Evolutionary conservation across 2,329 filamentous ascomycete genomes (phyloP).

Genomic region (Sclerotinia subarctica): DNA sequence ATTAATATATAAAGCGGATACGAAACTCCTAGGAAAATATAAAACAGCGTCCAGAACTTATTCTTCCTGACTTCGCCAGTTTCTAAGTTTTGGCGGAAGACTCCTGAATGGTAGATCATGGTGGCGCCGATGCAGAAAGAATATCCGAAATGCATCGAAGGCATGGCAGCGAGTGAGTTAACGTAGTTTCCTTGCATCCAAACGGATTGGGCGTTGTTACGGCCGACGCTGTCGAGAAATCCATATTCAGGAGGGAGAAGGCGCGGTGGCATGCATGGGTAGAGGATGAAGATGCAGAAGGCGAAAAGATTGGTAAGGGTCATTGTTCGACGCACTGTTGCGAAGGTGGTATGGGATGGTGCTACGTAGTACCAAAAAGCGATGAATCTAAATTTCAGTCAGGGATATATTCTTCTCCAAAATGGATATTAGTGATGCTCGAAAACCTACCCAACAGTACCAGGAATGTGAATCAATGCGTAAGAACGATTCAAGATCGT

Average conservation of each 20-base stretch:
- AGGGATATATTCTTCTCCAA: not conserved
- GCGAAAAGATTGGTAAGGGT: slow-evolving; percentile 53
- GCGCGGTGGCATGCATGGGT: slow-evolving; percentile 52
- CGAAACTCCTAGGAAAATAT: slow-evolving; percentile 42
- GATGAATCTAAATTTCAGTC: slow-evolving; percentile 49
- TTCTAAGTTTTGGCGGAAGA: slow-evolving; percentile 41
- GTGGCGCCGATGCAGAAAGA: slow-evolving; percentile 52
- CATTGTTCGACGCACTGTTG: slow-evolving; percentile 47
- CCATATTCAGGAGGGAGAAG: slow-evolving; percentile 49
- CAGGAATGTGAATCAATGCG: slow-evolving; percentile 58
- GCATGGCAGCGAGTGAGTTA: slow-evolving; percentile 51
- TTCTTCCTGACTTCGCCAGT: slow-evolving; percentile 44
- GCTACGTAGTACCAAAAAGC: slow-evolving; percentile 62
- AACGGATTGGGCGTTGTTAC: slow-evolving; percentile 48
- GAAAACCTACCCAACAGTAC: slow-evolving; percentile 51
- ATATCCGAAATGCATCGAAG: slow-evolving; percentile 54
- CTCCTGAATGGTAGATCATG: slow-evolving; percentile 51
- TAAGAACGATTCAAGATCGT: slow-evolving; percentile 57
- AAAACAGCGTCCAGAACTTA: slow-evolving; percentile 45
- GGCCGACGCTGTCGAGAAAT: slow-evolving; percentile 50
- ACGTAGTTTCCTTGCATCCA: slow-evolving; percentile 51
- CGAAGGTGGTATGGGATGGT: slow-evolving; percentile 47
- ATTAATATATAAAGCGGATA: slow-evolving; percentile 48
- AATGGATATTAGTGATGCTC: not conserved
- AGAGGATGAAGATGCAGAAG: slow-evolving; percentile 51